A percentile compares a stretch with the other conserved stretches of the same genome.
Conservation (phyloP, 176 grass and related monocot species). For the Tuctoria greenei region DNA sequence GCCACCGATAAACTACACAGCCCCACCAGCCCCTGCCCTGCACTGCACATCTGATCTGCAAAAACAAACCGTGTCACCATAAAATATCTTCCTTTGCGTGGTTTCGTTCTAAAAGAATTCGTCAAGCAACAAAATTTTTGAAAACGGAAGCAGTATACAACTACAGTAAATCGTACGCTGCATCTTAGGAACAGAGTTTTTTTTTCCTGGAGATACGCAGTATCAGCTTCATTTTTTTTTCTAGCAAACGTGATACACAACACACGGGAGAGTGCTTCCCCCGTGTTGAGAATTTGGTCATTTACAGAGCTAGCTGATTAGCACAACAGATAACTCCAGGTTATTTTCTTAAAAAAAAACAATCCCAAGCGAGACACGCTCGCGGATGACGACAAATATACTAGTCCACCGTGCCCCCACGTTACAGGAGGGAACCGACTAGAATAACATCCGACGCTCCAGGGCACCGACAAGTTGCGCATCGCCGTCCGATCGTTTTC, state of each 20-base stretch:
- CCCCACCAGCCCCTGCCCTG: too few relatives aligned
- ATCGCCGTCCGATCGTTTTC: slow-evolving; percentile 8
- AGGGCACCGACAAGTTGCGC: slow-evolving; percentile 20
- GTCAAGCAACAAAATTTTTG: too few relatives aligned
- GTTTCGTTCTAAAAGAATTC: too few relatives aligned
- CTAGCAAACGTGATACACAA: too few relatives aligned
- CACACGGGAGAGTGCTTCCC: neutral
- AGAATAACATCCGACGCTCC: neutral
- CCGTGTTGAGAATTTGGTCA: neutral
- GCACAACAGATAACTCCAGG: neutral
- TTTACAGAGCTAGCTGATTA: neutral
- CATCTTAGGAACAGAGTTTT: too few relatives aligned
- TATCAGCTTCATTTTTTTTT: too few relatives aligned
- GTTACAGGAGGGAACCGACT: neutral
- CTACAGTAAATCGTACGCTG: too few relatives aligned
- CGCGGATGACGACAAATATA: neutral
- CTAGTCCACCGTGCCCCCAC: neutral
- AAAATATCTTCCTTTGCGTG: too few relatives aligned
- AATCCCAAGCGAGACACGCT: too few relatives aligned
- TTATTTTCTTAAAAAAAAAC: neutral
- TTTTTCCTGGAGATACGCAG: too few relatives aligned
- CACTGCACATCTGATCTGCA: neutral
- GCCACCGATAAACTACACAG: neutral
- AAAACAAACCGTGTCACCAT: too few relatives aligned
- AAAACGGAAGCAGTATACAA: too few relatives aligned